These are phyloP conservation scores for Cercospora citrullina DNA, from an alignment of 2,329 filamentous ascomycete species.

Conservation along the genomic window DNA sequence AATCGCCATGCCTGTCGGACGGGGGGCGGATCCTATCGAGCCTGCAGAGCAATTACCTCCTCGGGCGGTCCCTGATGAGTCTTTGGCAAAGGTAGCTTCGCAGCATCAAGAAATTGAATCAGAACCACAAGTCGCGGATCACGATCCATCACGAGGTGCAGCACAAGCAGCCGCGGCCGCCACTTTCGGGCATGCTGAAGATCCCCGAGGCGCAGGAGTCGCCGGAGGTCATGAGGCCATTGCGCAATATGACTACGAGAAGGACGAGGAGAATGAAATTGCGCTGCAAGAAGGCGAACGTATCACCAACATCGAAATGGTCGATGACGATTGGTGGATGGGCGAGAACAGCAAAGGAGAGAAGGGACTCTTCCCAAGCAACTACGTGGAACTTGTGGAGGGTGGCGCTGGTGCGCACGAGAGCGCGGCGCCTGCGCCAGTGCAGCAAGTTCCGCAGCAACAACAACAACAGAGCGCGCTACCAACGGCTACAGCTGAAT, in stretches of 20 bases:
- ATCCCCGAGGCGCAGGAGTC: constrained; percentile 40
- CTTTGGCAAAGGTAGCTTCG: constrained; percentile 63
- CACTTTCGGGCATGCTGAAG: constrained; percentile 47
- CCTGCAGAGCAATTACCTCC: constrained; percentile 51
- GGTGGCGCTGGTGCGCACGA: constrained; percentile 44
- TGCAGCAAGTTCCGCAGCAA: constrained; percentile 33
- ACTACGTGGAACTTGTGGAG: constrained; percentile 87
- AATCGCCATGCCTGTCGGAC: constrained; percentile 80
- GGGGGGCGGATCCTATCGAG: constrained; percentile 57
- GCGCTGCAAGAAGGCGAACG: constrained; percentile 85
- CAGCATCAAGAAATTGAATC: constrained; percentile 64
- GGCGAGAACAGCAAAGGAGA: constrained; percentile 84
- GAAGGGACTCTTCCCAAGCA: constrained; percentile 89
- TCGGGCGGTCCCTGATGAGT: constrained; percentile 62
- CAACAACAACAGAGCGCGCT: constrained; percentile 46
- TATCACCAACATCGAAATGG: constrained; percentile 91
- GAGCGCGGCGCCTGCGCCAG: constrained; percentile 37
- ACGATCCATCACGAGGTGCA: constrained; percentile 56
- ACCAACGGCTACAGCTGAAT: constrained; percentile 73
- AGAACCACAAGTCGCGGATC: constrained; percentile 62
- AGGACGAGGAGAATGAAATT: constrained; percentile 95
- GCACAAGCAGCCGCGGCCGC: constrained; percentile 48
- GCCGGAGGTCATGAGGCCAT: constrained; percentile 69
- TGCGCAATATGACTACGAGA: constrained; percentile 94
- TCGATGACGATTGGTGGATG: constrained; percentile 99